phyloP scores from a whole-genome alignment of 148 eudicot species.

The Fagopyrum esculentum region DNA sequence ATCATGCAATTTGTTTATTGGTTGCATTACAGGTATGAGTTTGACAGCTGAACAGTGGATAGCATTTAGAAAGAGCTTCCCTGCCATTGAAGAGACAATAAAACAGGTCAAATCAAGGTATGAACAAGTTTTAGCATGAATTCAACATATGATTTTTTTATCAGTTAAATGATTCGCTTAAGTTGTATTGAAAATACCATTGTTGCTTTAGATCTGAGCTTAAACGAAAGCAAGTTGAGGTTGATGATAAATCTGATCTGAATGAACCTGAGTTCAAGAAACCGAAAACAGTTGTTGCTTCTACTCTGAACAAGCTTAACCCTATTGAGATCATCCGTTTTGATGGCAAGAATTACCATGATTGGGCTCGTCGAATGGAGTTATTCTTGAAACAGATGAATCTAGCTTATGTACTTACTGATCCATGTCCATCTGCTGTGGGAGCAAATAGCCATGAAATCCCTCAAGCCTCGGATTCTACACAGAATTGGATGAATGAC shows the following conservation, averaged over 20 bases:
- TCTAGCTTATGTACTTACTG: conserved; percentile 26
- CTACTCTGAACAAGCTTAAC: not conserved
- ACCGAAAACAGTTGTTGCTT: not conserved
- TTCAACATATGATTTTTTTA: not conserved
- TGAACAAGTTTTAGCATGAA: not conserved
- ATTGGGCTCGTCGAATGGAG: conserved; percentile 56
- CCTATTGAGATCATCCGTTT: conserved; percentile 36
- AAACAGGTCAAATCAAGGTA: conserved; percentile 51
- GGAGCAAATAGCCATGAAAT: conserved; percentile 16
- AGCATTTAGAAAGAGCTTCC: conserved; percentile 39
- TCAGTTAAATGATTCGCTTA: not conserved
- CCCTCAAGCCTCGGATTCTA: conserved; percentile 25
- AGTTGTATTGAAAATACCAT: not conserved
- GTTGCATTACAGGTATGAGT: conserved; percentile 28
- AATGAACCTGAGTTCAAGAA: not conserved
- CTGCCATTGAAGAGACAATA: conserved; percentile 59
- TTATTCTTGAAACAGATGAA: conserved; percentile 45
- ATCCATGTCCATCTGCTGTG: conserved; percentile 14
- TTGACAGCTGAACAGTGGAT: conserved; percentile 49
- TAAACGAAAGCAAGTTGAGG: conserved; percentile 22
- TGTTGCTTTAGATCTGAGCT: conserved; percentile 29
- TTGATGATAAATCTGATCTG: not conserved
- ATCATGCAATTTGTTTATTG: conserved; percentile 5
- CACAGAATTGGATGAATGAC: conserved; percentile 57
- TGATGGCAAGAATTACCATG: conserved; percentile 49